Evolutionary conservation across 192 early-diverging fungal species (phyloP).

Genomic region (Backusella mclennaniae): DNA sequence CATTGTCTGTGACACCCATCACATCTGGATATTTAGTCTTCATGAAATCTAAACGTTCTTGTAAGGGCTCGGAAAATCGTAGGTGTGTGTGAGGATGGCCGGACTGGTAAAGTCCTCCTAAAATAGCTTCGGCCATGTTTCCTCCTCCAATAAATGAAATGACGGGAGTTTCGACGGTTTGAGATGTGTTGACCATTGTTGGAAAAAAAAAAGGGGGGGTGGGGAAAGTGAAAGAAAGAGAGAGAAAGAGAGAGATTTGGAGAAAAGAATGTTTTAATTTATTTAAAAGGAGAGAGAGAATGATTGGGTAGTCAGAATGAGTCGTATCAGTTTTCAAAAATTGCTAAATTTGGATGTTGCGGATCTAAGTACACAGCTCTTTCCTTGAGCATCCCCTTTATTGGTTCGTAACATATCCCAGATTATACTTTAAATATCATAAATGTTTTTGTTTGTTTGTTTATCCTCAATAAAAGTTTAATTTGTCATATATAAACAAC

Average conservation of each 20-base stretch:
- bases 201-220: neutral
- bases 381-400: neutral
- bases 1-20: constrained; percentile 59
- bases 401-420: neutral
- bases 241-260: neutral
- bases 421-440: neutral
- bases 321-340: constrained; percentile 3
- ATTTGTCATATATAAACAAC: neutral
- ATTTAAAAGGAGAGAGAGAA: neutral
- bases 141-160: constrained; percentile 87
- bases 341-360: neutral
- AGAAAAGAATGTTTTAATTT: neutral
- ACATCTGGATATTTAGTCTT: constrained; percentile 60
- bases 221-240: neutral
- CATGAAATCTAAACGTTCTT: constrained; percentile 62
- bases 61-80: constrained; percentile 77
- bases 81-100: constrained; percentile 68
- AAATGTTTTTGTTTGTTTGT: neutral
- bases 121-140: constrained; percentile 94
- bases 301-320: constrained; percentile 6
- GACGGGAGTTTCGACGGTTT: constrained; percentile 6
- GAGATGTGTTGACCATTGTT: constrained; percentile 5
- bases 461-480: neutral
- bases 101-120: constrained; percentile 81
- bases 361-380: neutral